Evolutionary conservation across 1,284 basidiomycete species (phyloP), one percentile per base, ranked within the genome.

Genomic region (Malassezia nana): DNA sequence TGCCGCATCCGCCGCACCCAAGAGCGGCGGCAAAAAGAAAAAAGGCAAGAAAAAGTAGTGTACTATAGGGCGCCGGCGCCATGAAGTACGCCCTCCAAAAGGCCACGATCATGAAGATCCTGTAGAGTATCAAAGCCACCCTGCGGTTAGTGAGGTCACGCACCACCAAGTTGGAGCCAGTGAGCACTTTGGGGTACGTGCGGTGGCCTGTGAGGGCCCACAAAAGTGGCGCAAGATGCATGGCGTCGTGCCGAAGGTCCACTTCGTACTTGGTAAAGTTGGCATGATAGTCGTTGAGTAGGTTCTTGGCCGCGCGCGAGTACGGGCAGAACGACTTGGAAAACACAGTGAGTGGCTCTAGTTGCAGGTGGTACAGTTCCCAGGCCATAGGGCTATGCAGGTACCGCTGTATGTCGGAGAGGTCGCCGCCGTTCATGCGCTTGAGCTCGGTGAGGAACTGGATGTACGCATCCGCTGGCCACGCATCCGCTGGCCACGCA

Each of bases 251-350:
- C 32, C 50, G 49, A 30, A 57, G 29, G 29, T 59, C 58, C 9
- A 57, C 55, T 16, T 59, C 58, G 40, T 57, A 52, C 13, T 7
- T 18, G 6, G 33, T 45, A 32, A 43, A 57, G 18, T 45, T 29
- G 2, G 58, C 58, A 10, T 32, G 13, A 41, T 46, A 41, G 46
- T 39, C 25, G 26, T 15, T 25, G 18, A 60, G 49, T n/a, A 57
- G 44, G 15, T 25, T 33, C 46, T 60, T 60, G 30, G 58, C 58
- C 10, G 13, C 29, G 6, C 44, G 25, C 50, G 58, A 60, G 50
- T 53, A 60, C 15, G 58, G 58, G 50, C 58, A 60, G 42, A 57
- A 60, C 13, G 58, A 53, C 40, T 57, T 57, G 39, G 53, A 56
- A 18, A 60, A 60, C 15, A 60, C 55, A 20, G 50, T 60, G 25